phyloP scores from a whole-genome alignment of 306 rosid species.

The Malus asiatica region DNA sequence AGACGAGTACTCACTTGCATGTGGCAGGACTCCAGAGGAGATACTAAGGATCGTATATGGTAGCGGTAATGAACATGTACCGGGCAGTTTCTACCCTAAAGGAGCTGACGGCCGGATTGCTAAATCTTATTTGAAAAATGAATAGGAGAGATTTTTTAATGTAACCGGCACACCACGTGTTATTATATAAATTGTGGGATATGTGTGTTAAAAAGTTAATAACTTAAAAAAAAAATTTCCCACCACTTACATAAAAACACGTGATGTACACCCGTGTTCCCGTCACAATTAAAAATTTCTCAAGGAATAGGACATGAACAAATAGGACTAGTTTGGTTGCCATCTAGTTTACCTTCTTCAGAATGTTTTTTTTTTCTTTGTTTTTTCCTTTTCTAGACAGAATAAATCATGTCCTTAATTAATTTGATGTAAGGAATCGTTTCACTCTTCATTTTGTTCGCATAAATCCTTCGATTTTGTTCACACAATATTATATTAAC shows the following conservation, averaged over 20 bases:
- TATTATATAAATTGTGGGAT: too few species aligned
- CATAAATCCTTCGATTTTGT: too few species aligned
- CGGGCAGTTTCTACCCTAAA: constrained; percentile 73
- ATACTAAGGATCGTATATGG: constrained; percentile 69
- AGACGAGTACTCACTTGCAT: constrained; percentile 43
- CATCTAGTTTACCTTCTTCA: neutral
- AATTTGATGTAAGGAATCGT: too few species aligned
- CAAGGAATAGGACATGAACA: neutral
- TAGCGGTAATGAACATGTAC: constrained; percentile 39
- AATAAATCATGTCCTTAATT: too few species aligned
- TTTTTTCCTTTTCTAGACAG: neutral
- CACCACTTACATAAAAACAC: too few species aligned
- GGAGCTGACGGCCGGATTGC: constrained; percentile 72
- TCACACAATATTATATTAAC: too few species aligned
- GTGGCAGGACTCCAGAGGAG: constrained; percentile 51
- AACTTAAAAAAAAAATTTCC: too few species aligned
- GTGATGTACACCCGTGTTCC: too few species aligned
- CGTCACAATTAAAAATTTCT: too few species aligned
- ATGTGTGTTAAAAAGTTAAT: too few species aligned
- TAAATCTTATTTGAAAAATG: constrained; percentile 12
- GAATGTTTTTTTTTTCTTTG: neutral
- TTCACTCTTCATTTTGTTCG: too few species aligned
- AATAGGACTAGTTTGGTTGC: neutral
- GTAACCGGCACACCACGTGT: too few species aligned
- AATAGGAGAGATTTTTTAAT: neutral